Base-by-base conservation (phyloP, 345 rosid genomes). In the Laguncularia racemosa region DNA sequence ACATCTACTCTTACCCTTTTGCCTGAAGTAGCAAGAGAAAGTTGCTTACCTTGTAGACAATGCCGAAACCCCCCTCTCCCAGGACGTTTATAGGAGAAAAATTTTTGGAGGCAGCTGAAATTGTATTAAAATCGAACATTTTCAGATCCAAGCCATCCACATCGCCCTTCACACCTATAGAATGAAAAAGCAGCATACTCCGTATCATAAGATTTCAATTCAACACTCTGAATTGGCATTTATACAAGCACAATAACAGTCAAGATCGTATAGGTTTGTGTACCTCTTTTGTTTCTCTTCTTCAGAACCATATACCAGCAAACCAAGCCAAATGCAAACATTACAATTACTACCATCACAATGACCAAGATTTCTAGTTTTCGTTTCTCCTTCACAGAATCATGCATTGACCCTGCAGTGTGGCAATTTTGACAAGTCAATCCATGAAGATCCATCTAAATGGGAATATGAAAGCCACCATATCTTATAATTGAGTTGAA, bases 21-120 rank as follows among this genome's bases (percentile, higher is more conserved):
- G 0, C 12, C 12, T 6, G 2, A 26, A 50, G 15, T 12, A 13
- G 23, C 17, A n/a, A 26, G 12, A n/a, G 2, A 8, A 16, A 60
- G 16, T 2, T 0, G 3, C 0, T n/a, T 56, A 61, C 64, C 72
- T 53, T 62, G 50, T 62, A 68, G 18, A 70, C 71, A 10, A 65
- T 64, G 53, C 82, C 78, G 46, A 73, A 77, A 18, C 81, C 76
- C 53, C 81, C 73, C 51, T 73, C 67, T 45, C 78, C 78, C 19
- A 71, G 68, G 58, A 67, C 61, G 20, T 66, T 78, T 3, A 21
- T 15, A 1, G 10, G 20, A 0, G 72, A 68, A 43, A 74, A 78
- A 13, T 59, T 53, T 3, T 71, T 4, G 0, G 79, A 69, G 20
- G 79, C 67, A 0, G 50, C 45, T 33, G 48, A 48, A 52, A 74